Base-by-base conservation (phyloP, 306 rosid species). In the Begonia loranthoides region DNA sequence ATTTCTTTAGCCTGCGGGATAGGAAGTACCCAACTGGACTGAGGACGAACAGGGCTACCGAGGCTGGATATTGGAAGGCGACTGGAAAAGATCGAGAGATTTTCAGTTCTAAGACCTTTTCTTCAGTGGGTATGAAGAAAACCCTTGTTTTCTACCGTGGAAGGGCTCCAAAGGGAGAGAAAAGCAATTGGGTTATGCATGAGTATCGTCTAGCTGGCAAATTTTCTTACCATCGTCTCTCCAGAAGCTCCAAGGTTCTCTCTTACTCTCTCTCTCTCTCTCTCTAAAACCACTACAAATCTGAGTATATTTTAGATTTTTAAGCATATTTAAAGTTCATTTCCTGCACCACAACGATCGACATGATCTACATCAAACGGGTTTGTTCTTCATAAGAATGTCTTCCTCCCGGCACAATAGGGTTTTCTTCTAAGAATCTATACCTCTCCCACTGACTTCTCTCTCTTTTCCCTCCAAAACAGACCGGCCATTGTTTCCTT, bases 1-100 rank as follows among this genome's bases (percentile, higher is more conserved):
- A 81, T 62, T 81, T 81, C 68, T 81, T 78, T 54, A 81, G 80
- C 66, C 53, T 81, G 9, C 54, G 85, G n/a, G 90, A 81, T 54
- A 56, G 90, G 15, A 81, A 81, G 57, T 81, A 81, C 59, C 90
- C 90, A 51, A 81, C 90, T 17, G 90, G 90, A 1, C 15, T 81
- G 9, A 45, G 90, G 4, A 81, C 85, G 2, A 81, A 81, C 59
- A 63, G 90, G 51, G 90, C 90, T 0, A 81, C 90, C 0, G 85
- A 78, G 40, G 85, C 82, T 46, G 90, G 90, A 12, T 81, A 81
- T 54, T 81, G 90, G 90, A 81, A 81, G 46, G 85, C 90, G 10
- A 81, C 90, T 0, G 90, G 90, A 1, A 81, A 81, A 39, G 90
- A 81, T 41, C 68, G 85, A 34, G 90, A 81, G 66, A 81, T 81